Conservation (phyloP, 1,284 basidiomycete species). For the Amylostereum areolatum region DNA sequence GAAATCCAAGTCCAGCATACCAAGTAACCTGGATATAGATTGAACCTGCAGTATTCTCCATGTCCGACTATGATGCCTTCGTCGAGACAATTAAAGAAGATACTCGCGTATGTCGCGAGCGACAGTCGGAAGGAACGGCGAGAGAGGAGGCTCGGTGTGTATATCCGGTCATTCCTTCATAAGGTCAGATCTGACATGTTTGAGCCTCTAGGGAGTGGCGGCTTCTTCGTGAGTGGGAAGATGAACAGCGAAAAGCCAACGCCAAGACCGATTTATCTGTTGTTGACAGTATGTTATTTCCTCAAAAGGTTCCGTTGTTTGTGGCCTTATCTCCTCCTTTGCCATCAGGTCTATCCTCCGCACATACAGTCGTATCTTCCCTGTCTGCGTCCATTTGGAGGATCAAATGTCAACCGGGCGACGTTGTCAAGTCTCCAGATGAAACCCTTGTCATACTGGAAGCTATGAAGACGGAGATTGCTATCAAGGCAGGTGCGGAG, state of each 20-base stretch:
- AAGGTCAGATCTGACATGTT: neutral
- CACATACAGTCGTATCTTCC: slow-evolving; percentile 36
- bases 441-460: slow-evolving; percentile 55
- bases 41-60: slow-evolving; percentile 44
- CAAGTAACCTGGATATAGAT: slow-evolving; percentile 26
- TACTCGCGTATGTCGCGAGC: slow-evolving; percentile 34
- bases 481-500: slow-evolving; percentile 37
- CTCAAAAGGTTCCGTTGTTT: too few relatives aligned
- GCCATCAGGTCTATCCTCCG: too few relatives aligned
- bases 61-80: slow-evolving; percentile 44
- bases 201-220: slow-evolving; percentile 22
- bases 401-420: slow-evolving; percentile 39
- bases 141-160: slow-evolving; percentile 39
- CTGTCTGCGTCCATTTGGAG: slow-evolving; percentile 57
- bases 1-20: neutral
- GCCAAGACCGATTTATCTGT: neutral
- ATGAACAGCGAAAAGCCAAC: slow-evolving; percentile 6
- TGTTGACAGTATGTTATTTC: too few relatives aligned
- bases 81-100: slow-evolving; percentile 37
- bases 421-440: slow-evolving; percentile 37
- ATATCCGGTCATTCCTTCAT: neutral
- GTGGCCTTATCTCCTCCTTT: too few relatives aligned
- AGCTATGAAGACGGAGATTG: slow-evolving; percentile 72
- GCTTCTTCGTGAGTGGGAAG: slow-evolving; percentile 30
- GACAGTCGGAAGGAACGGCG: slow-evolving; percentile 29